Percentiles rank a stretch among this genome's conserved stretches.
phyloP scores from a whole-genome alignment of 2,329 filamentous ascomycete genomes.

The Alternaria sp. region DNA sequence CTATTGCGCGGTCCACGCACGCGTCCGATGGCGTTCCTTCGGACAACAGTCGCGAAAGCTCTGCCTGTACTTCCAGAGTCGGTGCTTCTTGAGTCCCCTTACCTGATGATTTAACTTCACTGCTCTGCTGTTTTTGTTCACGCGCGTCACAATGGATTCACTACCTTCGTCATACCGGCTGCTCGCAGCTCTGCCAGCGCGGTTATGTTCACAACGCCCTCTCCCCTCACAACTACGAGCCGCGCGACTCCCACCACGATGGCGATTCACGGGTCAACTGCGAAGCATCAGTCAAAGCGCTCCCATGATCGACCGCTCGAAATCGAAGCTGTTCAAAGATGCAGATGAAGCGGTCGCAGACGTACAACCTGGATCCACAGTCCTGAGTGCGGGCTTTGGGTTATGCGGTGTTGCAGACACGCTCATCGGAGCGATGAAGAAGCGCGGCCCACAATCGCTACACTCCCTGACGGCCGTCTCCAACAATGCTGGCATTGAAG shows the following conservation, averaged over 20 bases:
- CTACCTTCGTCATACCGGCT: conserved; percentile 38
- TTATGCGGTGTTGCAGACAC: conserved; percentile 50
- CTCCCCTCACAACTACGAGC: conserved; percentile 37
- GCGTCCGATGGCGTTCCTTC: conserved; percentile 5
- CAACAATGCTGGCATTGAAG: conserved; percentile 78
- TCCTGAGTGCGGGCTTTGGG: conserved; percentile 49
- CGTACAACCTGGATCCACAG: conserved; percentile 44
- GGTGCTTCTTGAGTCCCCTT: conserved; percentile 8
- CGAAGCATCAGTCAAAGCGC: conserved; percentile 35
- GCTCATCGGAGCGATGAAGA: conserved; percentile 45
- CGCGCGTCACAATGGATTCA: conserved; percentile 34
- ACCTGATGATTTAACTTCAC: background rate
- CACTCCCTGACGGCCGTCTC: conserved; percentile 72
- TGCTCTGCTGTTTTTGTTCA: background rate
- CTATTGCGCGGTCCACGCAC: conserved; percentile 1
- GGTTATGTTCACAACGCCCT: conserved; percentile 33
- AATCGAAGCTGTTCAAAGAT: conserved; percentile 46
- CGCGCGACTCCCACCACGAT: conserved; percentile 25
- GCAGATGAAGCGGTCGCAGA: conserved; percentile 49
- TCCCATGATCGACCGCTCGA: conserved; percentile 43
- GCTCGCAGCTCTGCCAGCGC: conserved; percentile 36
- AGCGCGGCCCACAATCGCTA: conserved; percentile 38
- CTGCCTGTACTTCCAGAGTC: background rate
- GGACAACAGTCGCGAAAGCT: conserved; percentile 2
- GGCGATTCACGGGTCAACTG: conserved; percentile 30